These are phyloP conservation scores for Parmelia sp. DNA, from an alignment of 495 filamentous ascomycete genomes.

Conservation along the genomic window DNA sequence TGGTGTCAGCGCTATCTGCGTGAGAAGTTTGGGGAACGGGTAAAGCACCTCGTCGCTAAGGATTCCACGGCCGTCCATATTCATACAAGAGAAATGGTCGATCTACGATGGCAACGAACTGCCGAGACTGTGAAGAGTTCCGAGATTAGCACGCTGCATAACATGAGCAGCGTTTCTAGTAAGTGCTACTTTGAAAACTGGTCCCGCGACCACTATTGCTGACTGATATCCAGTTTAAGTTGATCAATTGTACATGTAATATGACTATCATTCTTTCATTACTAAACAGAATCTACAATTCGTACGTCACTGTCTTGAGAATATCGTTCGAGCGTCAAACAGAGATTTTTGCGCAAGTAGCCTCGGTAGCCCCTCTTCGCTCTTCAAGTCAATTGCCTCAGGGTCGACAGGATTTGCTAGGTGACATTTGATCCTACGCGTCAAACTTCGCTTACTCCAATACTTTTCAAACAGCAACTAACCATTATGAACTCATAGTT, in stretches of 20 bases:
- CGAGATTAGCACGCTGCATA: not conserved
- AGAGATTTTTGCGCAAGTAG: not conserved
- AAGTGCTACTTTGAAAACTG: not conserved
- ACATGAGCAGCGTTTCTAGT: not conserved
- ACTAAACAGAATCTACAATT: not conserved
- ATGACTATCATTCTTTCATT: not conserved
- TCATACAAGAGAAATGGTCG: not conserved
- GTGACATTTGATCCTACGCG: no score
- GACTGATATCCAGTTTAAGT: not conserved
- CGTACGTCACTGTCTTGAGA: not conserved
- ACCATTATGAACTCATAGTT: not conserved
- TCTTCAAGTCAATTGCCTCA: no score
- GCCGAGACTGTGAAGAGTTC: not conserved
- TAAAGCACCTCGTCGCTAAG: conserved; percentile 6
- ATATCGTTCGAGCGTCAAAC: not conserved
- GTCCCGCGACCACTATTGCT: not conserved
- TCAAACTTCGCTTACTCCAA: not conserved
- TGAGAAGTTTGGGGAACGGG: conserved; percentile 29
- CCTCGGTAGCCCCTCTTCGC: not conserved
- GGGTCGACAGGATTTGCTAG: no score
- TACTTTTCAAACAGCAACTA: not conserved
- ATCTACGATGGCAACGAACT: not conserved
- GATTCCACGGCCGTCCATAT: not conserved
- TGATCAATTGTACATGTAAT: not conserved
- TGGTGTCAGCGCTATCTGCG: conserved; percentile 35